Evolutionary conservation across 345 rosid genomes (phyloP).

Genomic region (Eucalyptus microcorys): DNA sequence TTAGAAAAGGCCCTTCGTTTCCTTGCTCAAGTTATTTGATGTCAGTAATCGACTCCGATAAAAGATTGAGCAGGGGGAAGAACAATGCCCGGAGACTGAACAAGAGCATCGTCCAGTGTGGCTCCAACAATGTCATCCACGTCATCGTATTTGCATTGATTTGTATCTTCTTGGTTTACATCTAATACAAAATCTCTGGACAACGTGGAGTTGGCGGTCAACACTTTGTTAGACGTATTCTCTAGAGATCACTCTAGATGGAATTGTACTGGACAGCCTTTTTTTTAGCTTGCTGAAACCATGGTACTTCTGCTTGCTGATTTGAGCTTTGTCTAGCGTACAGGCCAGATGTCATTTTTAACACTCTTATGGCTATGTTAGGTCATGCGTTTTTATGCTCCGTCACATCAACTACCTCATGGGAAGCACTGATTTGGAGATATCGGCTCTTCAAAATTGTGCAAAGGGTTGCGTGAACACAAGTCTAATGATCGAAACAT

Average conservation of each 20-base stretch:
- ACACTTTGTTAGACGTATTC: not conserved
- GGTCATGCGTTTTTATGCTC: not conserved
- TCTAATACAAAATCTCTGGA: too few relatives aligned
- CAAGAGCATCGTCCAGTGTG: slow-evolving; percentile 56
- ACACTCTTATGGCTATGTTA: not conserved
- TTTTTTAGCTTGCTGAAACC: not conserved
- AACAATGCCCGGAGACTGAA: slow-evolving; percentile 74
- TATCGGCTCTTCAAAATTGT: not conserved
- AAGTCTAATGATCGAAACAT: not conserved
- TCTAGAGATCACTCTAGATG: not conserved
- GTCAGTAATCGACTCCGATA: slow-evolving; percentile 62
- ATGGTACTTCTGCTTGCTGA: not conserved
- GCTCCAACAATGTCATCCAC: slow-evolving; percentile 60
- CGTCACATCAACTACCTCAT: not conserved
- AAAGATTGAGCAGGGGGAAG: slow-evolving; percentile 84
- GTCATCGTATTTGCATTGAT: slow-evolving; percentile 62
- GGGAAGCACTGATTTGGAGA: not conserved
- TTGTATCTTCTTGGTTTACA: slow-evolving; percentile 53
- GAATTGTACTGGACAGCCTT: not conserved
- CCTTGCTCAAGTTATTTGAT: not conserved
- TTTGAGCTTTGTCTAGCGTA: not conserved
- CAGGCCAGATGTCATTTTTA: not conserved
- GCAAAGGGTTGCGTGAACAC: not conserved
- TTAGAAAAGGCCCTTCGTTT: not conserved
- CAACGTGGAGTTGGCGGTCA: not conserved